Evolutionary conservation across 306 rosid genomes (phyloP).

Genomic region (Cucurbita maxima): DNA sequence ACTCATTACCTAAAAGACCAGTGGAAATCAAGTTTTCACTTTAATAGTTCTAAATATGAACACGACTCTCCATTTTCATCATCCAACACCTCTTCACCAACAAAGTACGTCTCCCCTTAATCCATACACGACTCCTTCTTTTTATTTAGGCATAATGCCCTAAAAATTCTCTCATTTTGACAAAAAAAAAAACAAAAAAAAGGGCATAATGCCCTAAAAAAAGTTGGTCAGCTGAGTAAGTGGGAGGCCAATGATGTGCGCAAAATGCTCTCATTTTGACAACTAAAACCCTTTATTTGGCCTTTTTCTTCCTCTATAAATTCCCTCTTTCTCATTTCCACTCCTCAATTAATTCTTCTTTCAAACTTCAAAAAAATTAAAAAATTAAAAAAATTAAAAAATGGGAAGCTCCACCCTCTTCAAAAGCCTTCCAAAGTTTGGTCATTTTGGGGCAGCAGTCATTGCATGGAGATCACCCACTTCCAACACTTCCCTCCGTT

Average conservation of each 20-base stretch:
- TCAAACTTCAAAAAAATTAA: neutral
- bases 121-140: no score
- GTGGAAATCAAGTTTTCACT: no score
- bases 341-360: neutral
- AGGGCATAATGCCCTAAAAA: no score
- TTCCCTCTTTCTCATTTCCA: neutral
- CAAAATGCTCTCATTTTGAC: conserved; percentile 13
- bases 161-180: no score
- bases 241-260: conserved; percentile 15
- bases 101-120: no score
- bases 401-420: neutral
- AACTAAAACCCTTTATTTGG: neutral
- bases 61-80: no score
- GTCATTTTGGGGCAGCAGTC: neutral
- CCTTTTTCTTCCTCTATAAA: neutral
- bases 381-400: neutral
- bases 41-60: no score
- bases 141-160: no score
- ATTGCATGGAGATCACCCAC: neutral
- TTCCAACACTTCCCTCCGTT: neutral
- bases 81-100: no score
- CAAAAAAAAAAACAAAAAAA: no score
- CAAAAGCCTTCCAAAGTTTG: conserved; percentile 4
- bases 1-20: no score
- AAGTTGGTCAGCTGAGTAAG: conserved; percentile 18